phyloP scores from a whole-genome alignment of 208 protist species.

The Acanthamoeba rhysodes region DNA sequence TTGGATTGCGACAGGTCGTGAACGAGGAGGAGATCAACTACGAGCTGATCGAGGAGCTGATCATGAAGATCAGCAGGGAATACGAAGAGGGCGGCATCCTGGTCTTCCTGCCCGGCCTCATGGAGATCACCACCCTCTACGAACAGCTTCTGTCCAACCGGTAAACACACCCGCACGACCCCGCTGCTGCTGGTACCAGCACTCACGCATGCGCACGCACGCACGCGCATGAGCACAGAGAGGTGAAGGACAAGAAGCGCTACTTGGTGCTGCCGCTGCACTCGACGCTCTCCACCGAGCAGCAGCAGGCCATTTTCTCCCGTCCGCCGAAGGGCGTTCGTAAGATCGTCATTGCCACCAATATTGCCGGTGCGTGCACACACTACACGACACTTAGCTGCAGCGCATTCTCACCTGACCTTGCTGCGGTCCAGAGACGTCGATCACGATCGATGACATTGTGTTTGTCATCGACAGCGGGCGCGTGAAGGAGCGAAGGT shows the following conservation, averaged over 20 bases:
- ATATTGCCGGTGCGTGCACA: slow-evolving; percentile 89
- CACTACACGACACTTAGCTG: not conserved
- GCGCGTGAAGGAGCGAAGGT: slow-evolving; percentile 95
- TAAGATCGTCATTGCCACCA: slow-evolving; percentile 97
- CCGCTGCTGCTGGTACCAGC: too few species aligned
- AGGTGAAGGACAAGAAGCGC: slow-evolving; percentile 86
- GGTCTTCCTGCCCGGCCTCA: slow-evolving; percentile 97
- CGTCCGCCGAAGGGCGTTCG: slow-evolving; percentile 92
- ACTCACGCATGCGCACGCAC: too few species aligned
- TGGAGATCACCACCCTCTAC: slow-evolving; percentile 95
- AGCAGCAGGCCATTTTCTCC: slow-evolving; percentile 96
- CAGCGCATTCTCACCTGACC: not conserved
- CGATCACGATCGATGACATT: slow-evolving; percentile 98
- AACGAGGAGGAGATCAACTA: slow-evolving; percentile 96
- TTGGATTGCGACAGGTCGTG: slow-evolving; percentile 81
- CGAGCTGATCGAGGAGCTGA: slow-evolving; percentile 95
- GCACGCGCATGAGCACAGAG: not conserved
- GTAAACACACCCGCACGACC: slow-evolving; percentile 49
- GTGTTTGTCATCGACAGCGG: slow-evolving; percentile 98
- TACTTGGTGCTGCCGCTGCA: slow-evolving; percentile 95
- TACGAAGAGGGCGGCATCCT: slow-evolving; percentile 92
- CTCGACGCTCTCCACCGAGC: slow-evolving; percentile 93
- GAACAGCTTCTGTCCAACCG: slow-evolving; percentile 88
- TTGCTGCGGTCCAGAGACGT: slow-evolving; percentile 93
- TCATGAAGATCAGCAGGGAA: slow-evolving; percentile 92